Conservation (phyloP, 2,329 filamentous ascomycete species). For the Aplosporella prunicola region DNA sequence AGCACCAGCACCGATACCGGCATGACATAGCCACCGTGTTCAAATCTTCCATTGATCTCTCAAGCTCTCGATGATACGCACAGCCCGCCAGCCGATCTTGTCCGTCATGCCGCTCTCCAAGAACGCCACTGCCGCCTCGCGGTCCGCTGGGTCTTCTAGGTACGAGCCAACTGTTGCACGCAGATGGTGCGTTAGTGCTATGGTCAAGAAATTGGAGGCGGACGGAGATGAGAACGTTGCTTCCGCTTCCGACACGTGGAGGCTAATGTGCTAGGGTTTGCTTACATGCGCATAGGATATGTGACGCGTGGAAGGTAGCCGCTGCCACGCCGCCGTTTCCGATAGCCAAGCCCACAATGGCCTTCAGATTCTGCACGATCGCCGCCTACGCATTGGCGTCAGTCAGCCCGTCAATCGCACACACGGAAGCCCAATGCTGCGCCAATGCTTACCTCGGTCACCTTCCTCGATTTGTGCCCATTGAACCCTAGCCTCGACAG, state of each 20-base stretch:
- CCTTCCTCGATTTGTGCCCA: constrained; percentile 4
- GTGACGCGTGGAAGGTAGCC: constrained; percentile 7
- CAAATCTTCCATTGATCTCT: constrained; percentile 5
- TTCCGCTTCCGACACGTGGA: background rate
- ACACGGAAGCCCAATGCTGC: background rate
- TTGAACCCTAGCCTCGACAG: constrained; percentile 4
- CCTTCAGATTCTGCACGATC: constrained; percentile 3
- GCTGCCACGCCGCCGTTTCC: constrained; percentile 2
- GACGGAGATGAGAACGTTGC: background rate
- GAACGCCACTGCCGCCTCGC: constrained; percentile 6
- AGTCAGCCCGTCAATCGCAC: background rate
- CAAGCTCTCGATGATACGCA: constrained; percentile 5
- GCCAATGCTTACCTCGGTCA: constrained; percentile 1
- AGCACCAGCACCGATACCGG: too few species aligned
- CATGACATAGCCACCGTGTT: constrained; percentile 6
- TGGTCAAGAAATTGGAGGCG: too few species aligned
- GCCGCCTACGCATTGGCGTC: background rate
- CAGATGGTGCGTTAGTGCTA: too few species aligned
- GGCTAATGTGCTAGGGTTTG: background rate
- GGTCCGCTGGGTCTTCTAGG: constrained; percentile 4
- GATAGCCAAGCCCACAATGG: constrained; percentile 5
- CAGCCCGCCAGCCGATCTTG: constrained; percentile 7
- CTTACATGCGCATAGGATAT: constrained; percentile 9
- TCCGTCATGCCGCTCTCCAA: constrained; percentile 1
- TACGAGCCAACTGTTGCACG: constrained; percentile 9